Conservation (phyloP, 345 rosid genomes). For the Triadica sebifera region DNA sequence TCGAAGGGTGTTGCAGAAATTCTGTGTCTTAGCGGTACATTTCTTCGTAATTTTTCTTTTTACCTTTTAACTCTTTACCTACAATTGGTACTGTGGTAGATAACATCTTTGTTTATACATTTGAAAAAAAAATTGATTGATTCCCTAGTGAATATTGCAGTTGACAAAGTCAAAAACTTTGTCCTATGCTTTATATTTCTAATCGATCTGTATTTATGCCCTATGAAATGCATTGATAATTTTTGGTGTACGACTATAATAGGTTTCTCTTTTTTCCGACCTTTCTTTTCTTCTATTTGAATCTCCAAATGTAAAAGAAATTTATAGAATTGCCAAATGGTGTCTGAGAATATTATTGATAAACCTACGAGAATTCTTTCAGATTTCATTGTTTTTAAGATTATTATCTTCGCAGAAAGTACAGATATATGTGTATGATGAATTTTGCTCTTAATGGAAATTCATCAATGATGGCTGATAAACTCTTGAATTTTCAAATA, state of each 20-base stretch:
- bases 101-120: neutral
- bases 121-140: neutral
- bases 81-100: neutral
- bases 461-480: neutral
- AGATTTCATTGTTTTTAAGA: too few species aligned
- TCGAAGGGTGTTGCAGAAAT: slow-evolving; percentile 81
- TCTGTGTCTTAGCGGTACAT: slow-evolving; percentile 75
- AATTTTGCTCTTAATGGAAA: neutral
- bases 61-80: neutral
- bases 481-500: neutral
- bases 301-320: too few species aligned
- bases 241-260: neutral
- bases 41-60: neutral
- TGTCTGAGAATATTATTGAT: too few species aligned
- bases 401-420: neutral
- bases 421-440: neutral
- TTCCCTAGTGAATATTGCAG: neutral
- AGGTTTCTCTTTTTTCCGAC: neutral
- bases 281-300: neutral
- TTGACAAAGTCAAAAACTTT: neutral
- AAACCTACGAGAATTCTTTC: neutral
- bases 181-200: neutral
- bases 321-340: too few species aligned
- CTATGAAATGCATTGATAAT: neutral
- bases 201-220: neutral